Conservation (phyloP, 371 early-diverging fungal species). For the Rhizopus microsporus region DNA sequence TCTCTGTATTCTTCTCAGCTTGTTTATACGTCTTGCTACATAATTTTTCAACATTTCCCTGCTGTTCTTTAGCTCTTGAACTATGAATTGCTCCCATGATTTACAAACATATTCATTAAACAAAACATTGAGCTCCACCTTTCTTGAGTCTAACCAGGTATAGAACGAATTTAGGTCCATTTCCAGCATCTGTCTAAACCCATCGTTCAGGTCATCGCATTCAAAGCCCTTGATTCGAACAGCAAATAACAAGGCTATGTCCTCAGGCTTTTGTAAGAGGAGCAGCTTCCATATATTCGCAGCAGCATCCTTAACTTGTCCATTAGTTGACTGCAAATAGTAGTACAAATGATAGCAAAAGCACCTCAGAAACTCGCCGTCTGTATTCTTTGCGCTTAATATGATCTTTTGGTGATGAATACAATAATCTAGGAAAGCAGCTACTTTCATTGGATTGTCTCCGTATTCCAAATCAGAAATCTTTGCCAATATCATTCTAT, state of each 20-base stretch:
- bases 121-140: slow-evolving; percentile 47
- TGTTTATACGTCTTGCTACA: slow-evolving; percentile 50
- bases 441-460: slow-evolving; percentile 30
- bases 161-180: slow-evolving; percentile 57
- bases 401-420: slow-evolving; percentile 73
- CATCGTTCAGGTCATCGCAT: slow-evolving; percentile 63
- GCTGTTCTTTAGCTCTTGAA: slow-evolving; percentile 54
- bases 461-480: slow-evolving; percentile 49
- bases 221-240: slow-evolving; percentile 50
- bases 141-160: slow-evolving; percentile 58
- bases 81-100: slow-evolving; percentile 64
- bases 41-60: slow-evolving; percentile 55
- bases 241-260: slow-evolving; percentile 45
- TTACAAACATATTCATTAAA: slow-evolving; percentile 60
- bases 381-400: slow-evolving; percentile 56
- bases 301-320: slow-evolving; percentile 47
- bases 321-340: slow-evolving; percentile 49
- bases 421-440: slow-evolving; percentile 62
- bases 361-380: slow-evolving; percentile 66
- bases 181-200: slow-evolving; percentile 57
- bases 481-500: slow-evolving; percentile 62
- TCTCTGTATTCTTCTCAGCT: slow-evolving; percentile 60
- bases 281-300: slow-evolving; percentile 64
- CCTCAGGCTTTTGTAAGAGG: slow-evolving; percentile 59
- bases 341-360: slow-evolving; percentile 67